These are phyloP conservation scores for Hortiboletus flavorubellus DNA, from an alignment of 768 basidiomycete genomes.

Conservation along the genomic window DNA sequence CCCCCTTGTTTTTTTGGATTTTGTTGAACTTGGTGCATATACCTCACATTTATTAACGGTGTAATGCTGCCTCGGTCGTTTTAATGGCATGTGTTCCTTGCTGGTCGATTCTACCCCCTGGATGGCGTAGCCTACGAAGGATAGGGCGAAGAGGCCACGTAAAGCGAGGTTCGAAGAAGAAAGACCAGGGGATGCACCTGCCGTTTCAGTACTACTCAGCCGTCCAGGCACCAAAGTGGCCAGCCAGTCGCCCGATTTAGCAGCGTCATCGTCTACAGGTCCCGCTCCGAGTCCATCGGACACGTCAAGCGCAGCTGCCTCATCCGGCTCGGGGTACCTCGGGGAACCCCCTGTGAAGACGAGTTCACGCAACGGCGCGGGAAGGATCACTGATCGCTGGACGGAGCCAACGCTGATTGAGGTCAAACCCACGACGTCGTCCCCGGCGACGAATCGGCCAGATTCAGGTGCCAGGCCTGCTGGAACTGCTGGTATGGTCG, in stretches of 20 bases:
- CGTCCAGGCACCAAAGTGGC: background rate
- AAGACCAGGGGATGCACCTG: background rate
- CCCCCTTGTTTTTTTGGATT: constrained; percentile 10
- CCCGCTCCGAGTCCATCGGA: constrained; percentile 1
- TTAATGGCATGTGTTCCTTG: constrained; percentile 27
- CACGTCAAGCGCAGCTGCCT: background rate
- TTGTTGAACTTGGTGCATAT: constrained; percentile 21
- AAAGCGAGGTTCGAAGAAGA: constrained; percentile 36
- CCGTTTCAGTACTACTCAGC: background rate
- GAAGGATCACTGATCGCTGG: constrained; percentile 32
- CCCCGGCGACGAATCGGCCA: background rate
- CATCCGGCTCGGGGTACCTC: background rate
- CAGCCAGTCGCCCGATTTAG: constrained; percentile 1
- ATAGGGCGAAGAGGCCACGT: constrained; percentile 64
- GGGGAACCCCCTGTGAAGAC: constrained; percentile 4
- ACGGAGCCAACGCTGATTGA: constrained; percentile 32
- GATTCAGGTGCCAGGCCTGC: constrained; percentile 8
- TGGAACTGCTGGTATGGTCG: constrained; percentile 30
- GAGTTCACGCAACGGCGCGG: constrained; percentile 6
- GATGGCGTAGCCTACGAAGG: constrained; percentile 63
- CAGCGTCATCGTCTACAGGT: background rate
- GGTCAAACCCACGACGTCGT: constrained; percentile 21
- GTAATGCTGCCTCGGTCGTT: constrained; percentile 26
- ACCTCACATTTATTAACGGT: constrained; percentile 31
- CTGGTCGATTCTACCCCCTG: constrained; percentile 8